Base-by-base conservation (phyloP, 345 rosid genomes). In the rapeseed (Brassica napus) region DNA sequence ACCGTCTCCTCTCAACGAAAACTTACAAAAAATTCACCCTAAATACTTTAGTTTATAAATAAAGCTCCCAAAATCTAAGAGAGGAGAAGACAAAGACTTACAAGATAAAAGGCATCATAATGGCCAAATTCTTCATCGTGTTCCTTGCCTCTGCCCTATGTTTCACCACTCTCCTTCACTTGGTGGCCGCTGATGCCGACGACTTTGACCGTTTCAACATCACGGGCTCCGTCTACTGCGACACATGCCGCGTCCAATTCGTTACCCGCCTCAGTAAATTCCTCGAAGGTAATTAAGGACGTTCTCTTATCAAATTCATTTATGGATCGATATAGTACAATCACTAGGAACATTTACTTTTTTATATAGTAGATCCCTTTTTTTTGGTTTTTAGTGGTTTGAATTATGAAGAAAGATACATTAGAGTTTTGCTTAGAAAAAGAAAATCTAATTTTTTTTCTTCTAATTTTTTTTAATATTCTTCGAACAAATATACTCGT, bases 181-280 rank as follows among this genome's bases (percentile, higher is more conserved):
- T 74, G 0, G 81, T 80, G 71, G 34, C 71, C 1, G 86, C 85
- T 34, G 85, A 82, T 49, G 78, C 74, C 54, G 77, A 71, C 12
- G 79, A 76, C 59, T 26, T 73, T 0, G 75, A 63, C 0, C 78
- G 68, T 10, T 86, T 89, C 76, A 58, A 64, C 60, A 85, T 89
- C n/a, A 84, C 84, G 68, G 91, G 94, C 32, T 35, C 75, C 42
- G 91, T 91, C 47, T 88, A 87, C 83, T 87, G 92, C 42, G 94
- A 88, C 86, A 87, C 86, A 59, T 91, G 94, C 79, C 90, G 90
- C 18, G 75, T 83, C 77, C 89, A 88, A 69, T 91, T 91, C 84
- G 11, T 82, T 4, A 89, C 94, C 76, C 73, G 80, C 9, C 8
- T 89, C 73, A 86, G 86, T 81, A 52, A 83, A 30, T 77, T 73